These are phyloP conservation scores for Orobanche coerulescens DNA, from an alignment of 257 asterid species.

Conservation along the genomic window DNA sequence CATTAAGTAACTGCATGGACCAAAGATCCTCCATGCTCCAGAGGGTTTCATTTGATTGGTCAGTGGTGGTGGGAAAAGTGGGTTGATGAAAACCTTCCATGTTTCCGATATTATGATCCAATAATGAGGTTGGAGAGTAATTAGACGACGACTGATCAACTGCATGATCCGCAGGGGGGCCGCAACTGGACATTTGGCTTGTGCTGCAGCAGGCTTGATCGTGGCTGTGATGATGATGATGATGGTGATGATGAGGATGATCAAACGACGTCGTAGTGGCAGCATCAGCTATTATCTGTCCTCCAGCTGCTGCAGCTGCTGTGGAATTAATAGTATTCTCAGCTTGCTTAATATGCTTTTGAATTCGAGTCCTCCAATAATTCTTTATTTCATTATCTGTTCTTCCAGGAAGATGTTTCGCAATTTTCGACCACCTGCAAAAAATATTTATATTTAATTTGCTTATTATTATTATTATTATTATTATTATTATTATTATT, in stretches of 20 bases:
- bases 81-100: conserved; percentile 43
- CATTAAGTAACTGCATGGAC: conserved; percentile 73
- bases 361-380: conserved; percentile 89
- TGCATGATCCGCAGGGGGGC: conserved; percentile 35
- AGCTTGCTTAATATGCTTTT: conserved; percentile 66
- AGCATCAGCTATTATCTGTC: no score
- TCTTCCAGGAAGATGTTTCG: conserved; percentile 85
- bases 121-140: conserved; percentile 59
- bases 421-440: conserved; percentile 90
- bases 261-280: no score
- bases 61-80: conserved; percentile 40
- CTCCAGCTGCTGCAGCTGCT: conserved; percentile 25
- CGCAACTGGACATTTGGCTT: conserved; percentile 47
- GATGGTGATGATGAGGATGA: no score
- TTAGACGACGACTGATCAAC: no score
- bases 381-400: conserved; percentile 92
- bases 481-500: no score
- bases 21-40: conserved; percentile 96
- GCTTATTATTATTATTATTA: no score
- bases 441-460: no score
- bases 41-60: conserved; percentile 44
- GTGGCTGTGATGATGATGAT: conserved; percentile 18
- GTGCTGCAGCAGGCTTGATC: conserved; percentile 57
- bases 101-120: conserved; percentile 32
- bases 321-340: conserved; percentile 22